These are phyloP conservation scores for Tetrahymena borealis DNA, from an alignment of 73 alveolate species.

Conservation along the genomic window DNA sequence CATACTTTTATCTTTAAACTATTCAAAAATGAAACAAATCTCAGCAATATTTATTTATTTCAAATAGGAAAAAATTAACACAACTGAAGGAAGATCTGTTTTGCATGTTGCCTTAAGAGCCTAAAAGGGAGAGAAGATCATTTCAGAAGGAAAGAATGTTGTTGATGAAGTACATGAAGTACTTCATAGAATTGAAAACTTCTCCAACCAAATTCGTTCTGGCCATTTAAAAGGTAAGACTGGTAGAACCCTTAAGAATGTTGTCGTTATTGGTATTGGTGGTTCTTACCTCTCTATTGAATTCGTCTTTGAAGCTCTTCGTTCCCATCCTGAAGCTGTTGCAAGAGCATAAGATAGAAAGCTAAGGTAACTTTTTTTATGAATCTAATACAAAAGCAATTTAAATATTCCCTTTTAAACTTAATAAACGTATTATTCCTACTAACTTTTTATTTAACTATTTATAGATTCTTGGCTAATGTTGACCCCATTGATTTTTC, in stretches of 20 bases:
- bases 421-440: neutral
- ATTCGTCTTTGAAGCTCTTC: constrained; percentile 30
- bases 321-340: constrained; percentile 7
- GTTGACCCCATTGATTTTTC: constrained; percentile 95
- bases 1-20: too few relatives aligned
- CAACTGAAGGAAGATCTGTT: constrained; percentile 69
- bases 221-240: constrained; percentile 69
- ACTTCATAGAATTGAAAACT: constrained; percentile 60
- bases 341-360: neutral
- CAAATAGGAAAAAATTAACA: constrained; percentile 50
- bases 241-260: constrained; percentile 54
- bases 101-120: constrained; percentile 81
- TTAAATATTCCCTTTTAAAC: too few relatives aligned
- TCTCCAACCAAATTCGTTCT: constrained; percentile 54
- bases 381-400: too few relatives aligned
- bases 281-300: constrained; percentile 23
- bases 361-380: neutral
- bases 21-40: constrained; percentile 29
- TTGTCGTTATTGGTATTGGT: constrained; percentile 63
- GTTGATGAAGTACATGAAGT: constrained; percentile 67
- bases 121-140: constrained; percentile 43
- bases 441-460: neutral
- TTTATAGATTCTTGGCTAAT: constrained; percentile 87
- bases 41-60: constrained; percentile 43
- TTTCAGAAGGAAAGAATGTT: constrained; percentile 65